These are phyloP conservation scores for Cylindrodendrum hubeiense DNA, from an alignment of 2,329 filamentous ascomycete species.

Conservation along the genomic window DNA sequence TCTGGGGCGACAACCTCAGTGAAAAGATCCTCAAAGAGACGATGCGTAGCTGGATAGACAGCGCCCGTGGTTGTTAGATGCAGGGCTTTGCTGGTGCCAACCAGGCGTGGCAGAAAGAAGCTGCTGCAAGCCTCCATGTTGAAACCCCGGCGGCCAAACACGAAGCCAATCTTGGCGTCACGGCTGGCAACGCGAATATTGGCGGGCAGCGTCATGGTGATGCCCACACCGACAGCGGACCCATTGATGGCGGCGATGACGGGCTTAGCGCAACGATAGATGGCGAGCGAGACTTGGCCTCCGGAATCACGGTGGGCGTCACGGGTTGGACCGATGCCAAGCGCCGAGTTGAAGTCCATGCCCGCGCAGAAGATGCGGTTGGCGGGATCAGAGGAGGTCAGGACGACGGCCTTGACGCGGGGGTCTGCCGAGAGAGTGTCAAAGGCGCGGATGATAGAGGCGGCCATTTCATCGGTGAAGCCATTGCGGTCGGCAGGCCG, in stretches of 20 bases:
- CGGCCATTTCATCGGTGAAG: constrained; percentile 74
- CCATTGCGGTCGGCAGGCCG: constrained; percentile 77
- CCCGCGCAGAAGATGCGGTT: constrained; percentile 70
- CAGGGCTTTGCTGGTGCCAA: constrained; percentile 73
- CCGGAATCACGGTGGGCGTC: constrained; percentile 62
- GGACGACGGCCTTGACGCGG: constrained; percentile 66
- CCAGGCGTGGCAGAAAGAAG: constrained; percentile 78
- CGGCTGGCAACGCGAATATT: constrained; percentile 65
- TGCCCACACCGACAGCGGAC: constrained; percentile 69
- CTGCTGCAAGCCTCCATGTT: constrained; percentile 79
- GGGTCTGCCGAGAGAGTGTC: constrained; percentile 63
- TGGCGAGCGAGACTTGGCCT: constrained; percentile 66
- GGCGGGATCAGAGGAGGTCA: constrained; percentile 63
- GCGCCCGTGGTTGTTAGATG: constrained; percentile 76
- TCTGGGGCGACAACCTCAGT: constrained; percentile 72
- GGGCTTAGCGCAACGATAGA: constrained; percentile 69
- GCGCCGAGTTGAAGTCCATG: constrained; percentile 62
- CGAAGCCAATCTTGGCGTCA: constrained; percentile 77
- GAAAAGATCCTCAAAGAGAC: constrained; percentile 72
- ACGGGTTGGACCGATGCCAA: constrained; percentile 39
- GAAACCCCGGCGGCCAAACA: constrained; percentile 78
- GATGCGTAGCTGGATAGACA: constrained; percentile 65
- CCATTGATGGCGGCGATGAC: constrained; percentile 71
- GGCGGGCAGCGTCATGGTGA: constrained; percentile 71
- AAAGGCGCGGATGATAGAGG: constrained; percentile 69